These are phyloP conservation scores for Hypoxylon sp. DNA, from an alignment of 2,329 filamentous ascomycete species.

Conservation along the genomic window DNA sequence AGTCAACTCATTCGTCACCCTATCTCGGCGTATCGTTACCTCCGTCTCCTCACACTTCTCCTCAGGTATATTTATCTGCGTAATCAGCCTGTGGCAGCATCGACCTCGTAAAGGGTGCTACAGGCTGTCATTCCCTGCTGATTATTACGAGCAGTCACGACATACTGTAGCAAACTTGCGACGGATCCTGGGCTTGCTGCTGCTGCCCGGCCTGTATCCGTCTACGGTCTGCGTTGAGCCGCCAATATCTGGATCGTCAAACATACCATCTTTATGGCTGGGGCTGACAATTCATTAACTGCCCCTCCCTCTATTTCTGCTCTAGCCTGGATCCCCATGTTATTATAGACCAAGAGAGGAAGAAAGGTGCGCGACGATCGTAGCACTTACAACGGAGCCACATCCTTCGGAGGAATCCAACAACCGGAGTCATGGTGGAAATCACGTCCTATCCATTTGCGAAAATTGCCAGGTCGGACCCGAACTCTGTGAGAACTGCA, in stretches of 20 bases:
- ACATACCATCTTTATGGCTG: conserved; percentile 13
- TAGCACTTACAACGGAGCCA: conserved; percentile 17
- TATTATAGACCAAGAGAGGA: conserved; percentile 16
- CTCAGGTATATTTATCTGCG: conserved; percentile 4
- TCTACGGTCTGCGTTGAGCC: conserved; percentile 18
- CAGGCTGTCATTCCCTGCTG: conserved; percentile 25
- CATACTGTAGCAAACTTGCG: conserved; percentile 24
- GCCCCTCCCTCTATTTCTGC: conserved; percentile 7
- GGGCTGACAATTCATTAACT: conserved; percentile 19
- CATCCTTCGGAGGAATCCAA: conserved; percentile 16
- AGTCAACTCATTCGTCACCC: conserved; percentile 23
- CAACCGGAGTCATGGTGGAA: conserved; percentile 44
- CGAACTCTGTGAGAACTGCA: conserved; percentile 45
- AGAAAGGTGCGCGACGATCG: conserved; percentile 21
- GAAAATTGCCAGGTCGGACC: conserved; percentile 41
- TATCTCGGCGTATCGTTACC: not conserved
- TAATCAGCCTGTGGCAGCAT: conserved; percentile 13
- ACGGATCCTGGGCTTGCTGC: conserved; percentile 14
- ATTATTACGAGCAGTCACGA: conserved; percentile 25
- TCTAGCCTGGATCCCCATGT: conserved; percentile 22
- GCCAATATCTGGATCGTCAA: conserved; percentile 25
- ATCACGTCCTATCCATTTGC: conserved; percentile 37
- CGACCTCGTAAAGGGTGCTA: conserved; percentile 21
- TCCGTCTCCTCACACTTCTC: not conserved
- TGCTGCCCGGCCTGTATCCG: conserved; percentile 19